Evolutionary conservation across 192 early-diverging fungal genomes (phyloP), one percentile per base, ranked within the genome.

Genomic region (Chytriomyces hyalinus): DNA sequence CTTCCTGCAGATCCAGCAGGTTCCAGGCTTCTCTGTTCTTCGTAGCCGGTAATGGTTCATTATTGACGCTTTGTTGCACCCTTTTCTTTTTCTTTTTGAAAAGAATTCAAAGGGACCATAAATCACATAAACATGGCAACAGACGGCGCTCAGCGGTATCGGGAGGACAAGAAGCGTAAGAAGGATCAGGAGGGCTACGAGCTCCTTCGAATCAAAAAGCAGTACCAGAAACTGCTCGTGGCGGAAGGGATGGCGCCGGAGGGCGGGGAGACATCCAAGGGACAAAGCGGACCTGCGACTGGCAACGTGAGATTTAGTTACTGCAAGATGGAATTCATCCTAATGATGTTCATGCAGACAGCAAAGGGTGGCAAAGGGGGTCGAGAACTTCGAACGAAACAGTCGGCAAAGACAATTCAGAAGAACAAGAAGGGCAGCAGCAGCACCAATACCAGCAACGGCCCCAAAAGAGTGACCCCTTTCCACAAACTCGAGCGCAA

Each of bases 11-110:
- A 77, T 60, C 49, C 49, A 77, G 53, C 76, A 77, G 20, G 66
- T 69, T 15, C 76, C 76, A 26, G 60, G 36, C 45, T 77, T 77
- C 9, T 57, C 76, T 15, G 76, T 61, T 59, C 59, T 66, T 11
- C 76, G 49, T 67, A 65, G 69, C 4, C 76, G 76, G 45, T 77
- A 77, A 5, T 36, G 49, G 65, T 77, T 77, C 26, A 67, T 65
- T 28, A 76, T 67, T 13, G 59, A 13, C 44, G 49, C 36, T 53
- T 67, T 10, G 13, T 67, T 48, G 66, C 13, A 17, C 15, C 15
- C 28, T 67, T 36, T 48, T 24, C 47, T 67, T 67, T 48, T 67
- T 67, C 44, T 67, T 47, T 67, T 67, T 67, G 62, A 64, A 64
- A 28, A 64, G 10, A 11, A 15, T 64, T 26, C 15, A 64, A 64